phyloP scores from a whole-genome alignment of 352 stramenopile species.

The Globisporangium polare region DNA sequence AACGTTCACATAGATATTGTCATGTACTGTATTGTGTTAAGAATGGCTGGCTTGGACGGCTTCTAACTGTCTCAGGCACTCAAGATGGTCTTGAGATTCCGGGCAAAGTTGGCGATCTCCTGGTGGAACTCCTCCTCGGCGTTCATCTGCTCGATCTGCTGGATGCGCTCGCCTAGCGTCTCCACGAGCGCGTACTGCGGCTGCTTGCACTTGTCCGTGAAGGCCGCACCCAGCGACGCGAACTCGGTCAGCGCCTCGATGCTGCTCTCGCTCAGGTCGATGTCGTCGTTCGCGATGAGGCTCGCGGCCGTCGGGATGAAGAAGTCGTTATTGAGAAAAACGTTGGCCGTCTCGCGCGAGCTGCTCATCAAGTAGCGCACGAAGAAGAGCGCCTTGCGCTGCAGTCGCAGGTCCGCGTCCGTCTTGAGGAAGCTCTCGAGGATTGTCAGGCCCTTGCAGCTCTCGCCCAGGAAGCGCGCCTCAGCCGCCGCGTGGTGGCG shows the following conservation, averaged over 20 bases:
- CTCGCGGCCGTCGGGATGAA: slow-evolving; percentile 40
- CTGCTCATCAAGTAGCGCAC: slow-evolving; percentile 75
- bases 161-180: slow-evolving; percentile 49
- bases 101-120: slow-evolving; percentile 56
- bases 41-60: neutral
- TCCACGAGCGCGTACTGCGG: slow-evolving; percentile 38
- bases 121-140: slow-evolving; percentile 67
- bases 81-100: slow-evolving; percentile 46
- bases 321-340: slow-evolving; percentile 36
- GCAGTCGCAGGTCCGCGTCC: slow-evolving; percentile 52
- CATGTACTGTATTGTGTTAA: neutral
- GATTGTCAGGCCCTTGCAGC: slow-evolving; percentile 54
- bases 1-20: too few species aligned
- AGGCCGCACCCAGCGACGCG: slow-evolving; percentile 51
- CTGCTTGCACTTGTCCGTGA: slow-evolving; percentile 51
- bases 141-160: slow-evolving; percentile 54
- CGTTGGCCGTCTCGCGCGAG: slow-evolving; percentile 42
- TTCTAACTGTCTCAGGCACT: slow-evolving; percentile 15
- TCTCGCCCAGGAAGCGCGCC: slow-evolving; percentile 48
- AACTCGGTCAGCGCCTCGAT: slow-evolving; percentile 75
- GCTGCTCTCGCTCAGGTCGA: slow-evolving; percentile 75
- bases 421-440: slow-evolving; percentile 50
- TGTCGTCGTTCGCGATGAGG: slow-evolving; percentile 65
- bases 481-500: slow-evolving; percentile 63
- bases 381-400: slow-evolving; percentile 84